These are phyloP conservation scores for Colletotrichum limetticola DNA, from an alignment of 2,329 filamentous ascomycete genomes.

Conservation along the genomic window DNA sequence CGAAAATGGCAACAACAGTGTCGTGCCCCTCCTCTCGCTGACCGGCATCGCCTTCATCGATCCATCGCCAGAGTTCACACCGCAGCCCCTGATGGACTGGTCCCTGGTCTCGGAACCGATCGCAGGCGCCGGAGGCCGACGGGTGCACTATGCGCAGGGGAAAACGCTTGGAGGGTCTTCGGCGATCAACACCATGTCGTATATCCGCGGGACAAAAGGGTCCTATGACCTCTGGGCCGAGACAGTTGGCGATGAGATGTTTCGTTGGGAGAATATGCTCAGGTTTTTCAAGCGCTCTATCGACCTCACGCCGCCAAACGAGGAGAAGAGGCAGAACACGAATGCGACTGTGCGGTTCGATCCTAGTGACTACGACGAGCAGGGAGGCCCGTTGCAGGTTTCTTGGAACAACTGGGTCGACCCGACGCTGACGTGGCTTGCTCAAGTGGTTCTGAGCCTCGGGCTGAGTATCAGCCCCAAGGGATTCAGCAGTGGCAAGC, in stretches of 20 bases:
- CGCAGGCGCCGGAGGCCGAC: conserved; percentile 39
- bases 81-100: conserved; percentile 44
- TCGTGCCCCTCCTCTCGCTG: conserved; percentile 38
- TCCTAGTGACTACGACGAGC: conserved; percentile 39
- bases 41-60: conserved; percentile 34
- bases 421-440: conserved; percentile 39
- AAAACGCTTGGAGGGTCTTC: conserved; percentile 47
- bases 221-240: conserved; percentile 45
- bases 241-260: conserved; percentile 43
- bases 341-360: conserved; percentile 42
- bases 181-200: conserved; percentile 43
- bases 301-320: conserved; percentile 44
- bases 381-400: conserved; percentile 41
- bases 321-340: conserved; percentile 29
- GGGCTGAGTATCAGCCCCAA: conserved; percentile 46
- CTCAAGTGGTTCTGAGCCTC: conserved; percentile 49
- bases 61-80: conserved; percentile 32
- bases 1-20: conserved; percentile 41
- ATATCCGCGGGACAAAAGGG: conserved; percentile 40
- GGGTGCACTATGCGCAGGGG: conserved; percentile 49
- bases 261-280: conserved; percentile 43
- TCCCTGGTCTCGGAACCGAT: conserved; percentile 41
- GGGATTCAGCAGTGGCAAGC: conserved; percentile 53
- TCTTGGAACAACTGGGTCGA: conserved; percentile 41
- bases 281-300: conserved; percentile 46